Evolutionary conservation across 2,329 filamentous ascomycete genomes (phyloP), one percentile per base, ranked within the genome.

Genomic region (Daldinia sp.): DNA sequence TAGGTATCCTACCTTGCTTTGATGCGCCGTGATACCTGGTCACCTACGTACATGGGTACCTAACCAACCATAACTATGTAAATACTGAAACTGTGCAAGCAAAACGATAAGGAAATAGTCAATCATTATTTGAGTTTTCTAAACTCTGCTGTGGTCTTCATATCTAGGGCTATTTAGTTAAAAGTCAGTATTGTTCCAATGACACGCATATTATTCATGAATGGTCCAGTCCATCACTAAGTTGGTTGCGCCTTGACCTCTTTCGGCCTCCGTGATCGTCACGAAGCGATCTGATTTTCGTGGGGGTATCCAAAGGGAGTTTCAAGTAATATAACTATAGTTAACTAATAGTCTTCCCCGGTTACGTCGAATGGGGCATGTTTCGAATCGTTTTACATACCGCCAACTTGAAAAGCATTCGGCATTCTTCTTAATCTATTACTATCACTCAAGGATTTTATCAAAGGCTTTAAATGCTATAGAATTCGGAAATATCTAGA

Each of bases 281-380:
- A 57, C 54, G 61, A 53, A 58, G 45, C 60, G 45, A 64, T 61
- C 54, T 48, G 30, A 47, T 61, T 53, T 37, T 48, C 49, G 45
- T 39, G 19, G 50, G 61, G 55, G 45, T 57, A 30, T 51, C 52
- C 59, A 54, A 52, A 65, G 53, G 52, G 51, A 50, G 41, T 11
- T 25, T 19, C n/a, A 29, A 17, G 29, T 6, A 6, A 32, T 11
- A 6, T 32, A 32, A 32, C 29, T 32, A 7, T 35, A n/a, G n/a
- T n/a, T n/a, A n/a, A 47, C 19, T 47, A 11, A 35, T 55, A 39
- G 52, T 47, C n/a, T 63, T 43, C 45, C 51, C 58, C 52, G 29
- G 45, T 43, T 39, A 60, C 56, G 39, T 68, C 63, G 49, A 69
- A 68, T 63, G 15, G 35, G 37, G 4, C 8, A 53, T 65, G 67